Evolutionary conservation across 345 rosid genomes (phyloP).

Genomic region (Corchorus capsularis): DNA sequence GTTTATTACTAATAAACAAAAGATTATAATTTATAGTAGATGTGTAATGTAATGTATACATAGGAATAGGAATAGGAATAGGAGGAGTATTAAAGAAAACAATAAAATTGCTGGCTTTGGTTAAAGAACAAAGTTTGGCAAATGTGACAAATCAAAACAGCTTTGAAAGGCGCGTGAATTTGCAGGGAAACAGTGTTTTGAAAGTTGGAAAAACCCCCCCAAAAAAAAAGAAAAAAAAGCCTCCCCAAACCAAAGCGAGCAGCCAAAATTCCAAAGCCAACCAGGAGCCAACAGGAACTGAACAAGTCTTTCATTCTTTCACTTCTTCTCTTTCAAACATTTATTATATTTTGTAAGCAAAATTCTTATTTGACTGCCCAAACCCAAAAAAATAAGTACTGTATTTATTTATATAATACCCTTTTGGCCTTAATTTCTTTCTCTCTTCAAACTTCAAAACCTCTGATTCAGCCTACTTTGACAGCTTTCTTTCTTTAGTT

Average conservation of each 20-base stretch:
- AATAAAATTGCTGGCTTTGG: not conserved
- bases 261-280: not conserved
- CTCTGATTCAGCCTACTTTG: conserved; percentile 4
- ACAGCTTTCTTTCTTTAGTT: not conserved
- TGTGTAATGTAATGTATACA: too few species aligned
- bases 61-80: too few species aligned
- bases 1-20: not conserved
- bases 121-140: not conserved
- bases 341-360: not conserved
- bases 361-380: not conserved
- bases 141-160: not conserved
- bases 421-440: not conserved
- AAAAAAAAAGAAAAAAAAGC: not conserved
- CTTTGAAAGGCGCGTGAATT: not conserved
- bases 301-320: too few species aligned
- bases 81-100: not conserved
- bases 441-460: not conserved
- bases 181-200: not conserved
- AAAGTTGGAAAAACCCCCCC: not conserved
- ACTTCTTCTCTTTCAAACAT: not conserved
- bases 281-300: too few species aligned
- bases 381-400: not conserved
- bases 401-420: too few species aligned
- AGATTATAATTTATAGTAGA: not conserved
- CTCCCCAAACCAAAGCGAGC: not conserved